These are phyloP conservation scores for Glarea lozoyensis DNA, from an alignment of 495 filamentous ascomycete genomes.

Conservation along the genomic window DNA sequence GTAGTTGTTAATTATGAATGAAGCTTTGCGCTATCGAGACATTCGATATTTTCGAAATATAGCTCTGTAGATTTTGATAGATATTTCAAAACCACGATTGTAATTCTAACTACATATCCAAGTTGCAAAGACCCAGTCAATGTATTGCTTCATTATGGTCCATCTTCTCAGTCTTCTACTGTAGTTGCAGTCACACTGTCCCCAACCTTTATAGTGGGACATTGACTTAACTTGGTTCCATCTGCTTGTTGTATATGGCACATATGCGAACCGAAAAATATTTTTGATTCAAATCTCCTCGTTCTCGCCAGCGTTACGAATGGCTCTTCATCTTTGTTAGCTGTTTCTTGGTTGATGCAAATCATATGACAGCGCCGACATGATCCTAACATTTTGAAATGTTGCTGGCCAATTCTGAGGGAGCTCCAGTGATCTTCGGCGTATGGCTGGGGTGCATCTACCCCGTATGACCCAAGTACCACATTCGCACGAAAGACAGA, in stretches of 20 bases:
- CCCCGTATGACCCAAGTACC: constrained; percentile 39
- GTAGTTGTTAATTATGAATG: too few species aligned
- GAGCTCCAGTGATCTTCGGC: constrained; percentile 49
- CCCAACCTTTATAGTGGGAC: constrained; percentile 47
- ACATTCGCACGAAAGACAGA: constrained; percentile 79
- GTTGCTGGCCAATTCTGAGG: constrained; percentile 39
- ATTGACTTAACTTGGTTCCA: constrained; percentile 26
- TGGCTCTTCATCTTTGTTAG: constrained; percentile 69
- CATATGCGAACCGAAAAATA: constrained; percentile 82
- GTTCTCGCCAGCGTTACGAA: constrained; percentile 85
- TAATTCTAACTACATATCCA: too few species aligned
- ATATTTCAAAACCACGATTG: too few species aligned
- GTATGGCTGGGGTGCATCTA: constrained; percentile 20
- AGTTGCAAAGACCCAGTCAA: too few species aligned
- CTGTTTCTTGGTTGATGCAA: constrained; percentile 81
- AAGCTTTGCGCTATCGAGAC: too few species aligned
- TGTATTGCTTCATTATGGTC: too few species aligned
- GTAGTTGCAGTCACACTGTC: constrained; percentile 35
- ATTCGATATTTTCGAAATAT: too few species aligned
- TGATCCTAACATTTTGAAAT: constrained; percentile 64
- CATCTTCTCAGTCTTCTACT: constrained; percentile 5
- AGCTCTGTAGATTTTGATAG: too few species aligned
- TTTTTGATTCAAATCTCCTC: constrained; percentile 67
- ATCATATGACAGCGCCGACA: constrained; percentile 94
- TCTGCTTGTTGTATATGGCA: constrained; percentile 31